Evolutionary conservation across 306 rosid genomes (phyloP).

Genomic region (Crotalaria pallida): DNA sequence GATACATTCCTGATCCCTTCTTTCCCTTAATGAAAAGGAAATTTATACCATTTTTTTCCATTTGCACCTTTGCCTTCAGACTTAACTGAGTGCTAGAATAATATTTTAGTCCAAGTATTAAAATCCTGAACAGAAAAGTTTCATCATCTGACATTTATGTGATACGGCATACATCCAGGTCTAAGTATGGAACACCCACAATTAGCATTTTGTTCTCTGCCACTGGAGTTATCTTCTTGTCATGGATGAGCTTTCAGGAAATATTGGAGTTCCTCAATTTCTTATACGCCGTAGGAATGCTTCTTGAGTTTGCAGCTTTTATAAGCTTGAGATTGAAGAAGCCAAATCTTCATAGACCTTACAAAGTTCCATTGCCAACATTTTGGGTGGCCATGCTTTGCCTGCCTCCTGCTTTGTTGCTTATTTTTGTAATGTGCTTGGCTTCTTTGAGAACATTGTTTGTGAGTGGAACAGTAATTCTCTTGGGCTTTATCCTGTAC

Average conservation of each 20-base stretch:
- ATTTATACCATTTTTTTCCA: constrained; percentile 11
- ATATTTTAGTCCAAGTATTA: not conserved
- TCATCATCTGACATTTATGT: constrained; percentile 21
- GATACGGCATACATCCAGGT: constrained; percentile 36
- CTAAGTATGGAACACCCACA: constrained; percentile 82
- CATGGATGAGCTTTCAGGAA: constrained; percentile 95
- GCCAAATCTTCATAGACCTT: constrained; percentile 82
- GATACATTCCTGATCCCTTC: not conserved
- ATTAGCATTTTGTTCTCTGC: constrained; percentile 79
- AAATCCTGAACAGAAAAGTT: not conserved
- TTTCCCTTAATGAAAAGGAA: not conserved
- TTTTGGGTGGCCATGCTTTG: constrained; percentile 68
- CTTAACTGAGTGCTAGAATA: not conserved
- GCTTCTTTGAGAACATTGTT: constrained; percentile 69
- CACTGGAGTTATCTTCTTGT: constrained; percentile 74
- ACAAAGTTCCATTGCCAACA: constrained; percentile 66
- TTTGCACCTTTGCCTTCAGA: not conserved
- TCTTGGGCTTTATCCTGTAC: constrained; percentile 54
- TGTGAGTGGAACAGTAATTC: constrained; percentile 50
- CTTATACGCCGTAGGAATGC: constrained; percentile 84
- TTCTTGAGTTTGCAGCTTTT: constrained; percentile 84
- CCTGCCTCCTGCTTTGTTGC: constrained; percentile 65
- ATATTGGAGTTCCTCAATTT: constrained; percentile 85
- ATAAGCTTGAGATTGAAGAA: constrained; percentile 55
- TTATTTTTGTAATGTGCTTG: constrained; percentile 78